Evolutionary conservation across 768 basidiomycete species (phyloP).

Genomic region (Mrakia hoshinonis): DNA sequence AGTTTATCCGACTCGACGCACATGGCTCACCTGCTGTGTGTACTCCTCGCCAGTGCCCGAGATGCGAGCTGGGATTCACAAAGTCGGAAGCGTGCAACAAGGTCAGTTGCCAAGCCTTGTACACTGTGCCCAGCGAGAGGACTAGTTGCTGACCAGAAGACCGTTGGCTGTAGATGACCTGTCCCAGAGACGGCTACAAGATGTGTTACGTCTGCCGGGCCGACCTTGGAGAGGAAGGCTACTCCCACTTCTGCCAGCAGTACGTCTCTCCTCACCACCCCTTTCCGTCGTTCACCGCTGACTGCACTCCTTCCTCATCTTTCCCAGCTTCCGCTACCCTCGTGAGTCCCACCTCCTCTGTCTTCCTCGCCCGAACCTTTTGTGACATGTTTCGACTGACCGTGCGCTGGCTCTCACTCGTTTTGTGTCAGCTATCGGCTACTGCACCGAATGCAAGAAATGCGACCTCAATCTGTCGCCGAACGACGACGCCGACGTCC

Average conservation of each 20-base stretch:
- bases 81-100: conserved; percentile 28
- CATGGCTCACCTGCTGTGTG: neutral
- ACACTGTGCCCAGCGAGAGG: neutral
- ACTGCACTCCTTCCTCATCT: neutral
- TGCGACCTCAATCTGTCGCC: conserved; percentile 28
- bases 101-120: neutral
- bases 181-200: conserved; percentile 28
- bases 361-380: neutral
- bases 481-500: conserved; percentile 20
- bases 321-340: neutral
- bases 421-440: neutral
- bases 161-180: conserved; percentile 20
- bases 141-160: too few species aligned
- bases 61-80: conserved; percentile 27
- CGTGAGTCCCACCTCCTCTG: neutral
- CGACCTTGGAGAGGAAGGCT: conserved; percentile 22
- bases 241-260: conserved; percentile 29
- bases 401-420: too few species aligned
- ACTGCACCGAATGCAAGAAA: conserved; percentile 20
- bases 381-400: neutral
- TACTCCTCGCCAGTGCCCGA: conserved; percentile 12
- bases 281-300: neutral
- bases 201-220: conserved; percentile 31
- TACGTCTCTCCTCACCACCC: neutral
- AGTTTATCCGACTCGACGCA: neutral